Base-by-base conservation (phyloP, 2,329 filamentous ascomycete species). In the Cladosporium austrohemisphaericum region DNA sequence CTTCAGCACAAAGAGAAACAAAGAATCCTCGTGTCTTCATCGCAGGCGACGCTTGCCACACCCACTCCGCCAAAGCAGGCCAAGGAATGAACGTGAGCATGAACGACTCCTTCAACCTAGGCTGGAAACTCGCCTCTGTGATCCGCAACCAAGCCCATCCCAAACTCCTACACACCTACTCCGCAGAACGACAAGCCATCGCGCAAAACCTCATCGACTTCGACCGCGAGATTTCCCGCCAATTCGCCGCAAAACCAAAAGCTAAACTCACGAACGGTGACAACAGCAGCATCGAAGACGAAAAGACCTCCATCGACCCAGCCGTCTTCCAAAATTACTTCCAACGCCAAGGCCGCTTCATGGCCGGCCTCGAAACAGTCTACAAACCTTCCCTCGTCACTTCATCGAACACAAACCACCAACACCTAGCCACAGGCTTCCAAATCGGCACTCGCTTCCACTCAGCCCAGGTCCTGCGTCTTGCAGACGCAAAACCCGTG, bases 1-100 rank as follows among this genome's bases (percentile, higher is more conserved):
- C 81, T 52, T 3, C 75, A 72, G 1, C 70, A 74, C 33, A 85
- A 84, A 63, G 76, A 74, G 32, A 71, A 72, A 5, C 66, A 71
- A 10, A 73, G 77, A 53, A 52, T 25, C 62, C 63, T 19, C 75
- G 83, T 3, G 73, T 90, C 8, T 89, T 90, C 62, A 71, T 88
- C 4, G 81, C 83, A 0, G 85, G 85, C 2, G 85, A 87, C 64
- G 84, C 65, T n/a, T 64, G 63, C 18, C 74, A 77, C 52, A 77
- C 75, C 2, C 75, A 77, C 56, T 71, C 67, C 13, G 82, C 81
- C 16, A 85, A 85, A 59, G 82, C 80, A 0, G 82, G 82, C 2
- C 83, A 86, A 60, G 84, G 84, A 10, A 86, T 87, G 83, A 88
- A 88, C 56, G 78, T 85, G 2, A 79, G 74, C 23, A 84, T 88